Percentiles rank a stretch among this genome's conserved stretches.
Evolutionary conservation across 768 basidiomycete species (phyloP).

Genomic region (Paxillus ammoniavirescens): DNA sequence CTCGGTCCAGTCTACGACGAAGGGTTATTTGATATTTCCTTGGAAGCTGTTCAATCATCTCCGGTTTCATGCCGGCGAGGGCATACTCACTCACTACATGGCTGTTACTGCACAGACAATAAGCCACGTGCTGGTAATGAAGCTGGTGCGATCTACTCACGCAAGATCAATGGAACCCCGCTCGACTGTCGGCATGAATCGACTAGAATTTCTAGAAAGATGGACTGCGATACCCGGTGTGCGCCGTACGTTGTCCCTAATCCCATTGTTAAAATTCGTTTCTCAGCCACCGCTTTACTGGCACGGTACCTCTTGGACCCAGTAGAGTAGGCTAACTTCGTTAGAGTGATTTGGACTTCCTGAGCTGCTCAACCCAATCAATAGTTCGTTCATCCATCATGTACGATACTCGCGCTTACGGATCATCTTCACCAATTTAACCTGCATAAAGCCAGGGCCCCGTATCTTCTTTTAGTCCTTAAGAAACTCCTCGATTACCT

Average conservation of each 20-base stretch:
- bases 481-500: background rate
- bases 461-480: slow-evolving; percentile 31
- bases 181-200: slow-evolving; percentile 95
- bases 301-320: slow-evolving; percentile 53
- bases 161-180: slow-evolving; percentile 88
- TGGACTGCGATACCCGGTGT: slow-evolving; percentile 75
- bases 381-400: background rate
- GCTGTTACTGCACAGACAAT: slow-evolving; percentile 55
- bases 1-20: slow-evolving; percentile 68
- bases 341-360: slow-evolving; percentile 72
- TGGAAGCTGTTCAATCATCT: slow-evolving; percentile 60
- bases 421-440: slow-evolving; percentile 25
- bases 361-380: slow-evolving; percentile 45
- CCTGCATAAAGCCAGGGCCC: slow-evolving; percentile 59
- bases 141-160: slow-evolving; percentile 40
- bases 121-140: background rate
- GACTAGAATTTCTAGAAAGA: slow-evolving; percentile 51
- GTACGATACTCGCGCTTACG: background rate
- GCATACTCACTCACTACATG: slow-evolving; percentile 65
- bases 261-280: background rate
- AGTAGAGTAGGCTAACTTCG: slow-evolving; percentile 70
- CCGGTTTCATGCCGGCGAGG: slow-evolving; percentile 32
- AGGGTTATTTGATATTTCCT: slow-evolving; percentile 62
- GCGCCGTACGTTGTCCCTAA: slow-evolving; percentile 84
- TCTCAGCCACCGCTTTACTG: slow-evolving; percentile 10